phyloP scores from a whole-genome alignment of 1,284 basidiomycete genomes.

The Meira nashicola region DNA sequence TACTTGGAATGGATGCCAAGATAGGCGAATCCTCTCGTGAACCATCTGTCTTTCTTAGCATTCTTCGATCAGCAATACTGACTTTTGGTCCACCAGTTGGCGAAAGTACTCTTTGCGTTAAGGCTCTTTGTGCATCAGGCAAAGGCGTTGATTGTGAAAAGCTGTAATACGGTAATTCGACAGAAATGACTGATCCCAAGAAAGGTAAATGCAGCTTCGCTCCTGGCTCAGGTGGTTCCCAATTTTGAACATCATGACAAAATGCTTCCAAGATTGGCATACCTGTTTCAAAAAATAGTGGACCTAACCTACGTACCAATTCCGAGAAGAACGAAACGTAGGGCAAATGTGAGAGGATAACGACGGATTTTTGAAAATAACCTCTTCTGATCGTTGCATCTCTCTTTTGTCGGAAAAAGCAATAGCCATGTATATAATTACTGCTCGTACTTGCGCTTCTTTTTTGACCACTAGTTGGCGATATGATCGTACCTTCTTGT shows the following conservation, averaged over 20 bases:
- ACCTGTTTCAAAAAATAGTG: slow-evolving; percentile 46
- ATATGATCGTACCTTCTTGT: not conserved
- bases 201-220: slow-evolving; percentile 35
- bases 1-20: slow-evolving; percentile 69
- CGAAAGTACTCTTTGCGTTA: slow-evolving; percentile 1
- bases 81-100: not conserved
- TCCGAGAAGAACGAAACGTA: slow-evolving; percentile 76
- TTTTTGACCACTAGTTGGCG: not conserved
- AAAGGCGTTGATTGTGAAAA: slow-evolving; percentile 31
- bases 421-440: slow-evolving; percentile 50
- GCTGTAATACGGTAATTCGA: slow-evolving; percentile 37
- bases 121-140: slow-evolving; percentile 3
- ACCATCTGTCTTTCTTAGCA: slow-evolving; percentile 1
- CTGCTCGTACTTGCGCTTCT: slow-evolving; percentile 33
- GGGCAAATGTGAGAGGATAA: slow-evolving; percentile 75
- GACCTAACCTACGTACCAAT: slow-evolving; percentile 66
- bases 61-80: not conserved
- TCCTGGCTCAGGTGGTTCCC: slow-evolving; percentile 41
- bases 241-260: slow-evolving; percentile 33
- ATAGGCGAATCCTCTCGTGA: slow-evolving; percentile 58
- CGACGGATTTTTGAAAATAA: slow-evolving; percentile 66
- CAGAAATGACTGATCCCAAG: slow-evolving; percentile 34
- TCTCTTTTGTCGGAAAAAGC: slow-evolving; percentile 48
- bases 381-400: slow-evolving; percentile 43
- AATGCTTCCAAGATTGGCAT: slow-evolving; percentile 46